Evolutionary conservation across 345 rosid species (phyloP).

Genomic region (Gossypium rotundifolium): DNA sequence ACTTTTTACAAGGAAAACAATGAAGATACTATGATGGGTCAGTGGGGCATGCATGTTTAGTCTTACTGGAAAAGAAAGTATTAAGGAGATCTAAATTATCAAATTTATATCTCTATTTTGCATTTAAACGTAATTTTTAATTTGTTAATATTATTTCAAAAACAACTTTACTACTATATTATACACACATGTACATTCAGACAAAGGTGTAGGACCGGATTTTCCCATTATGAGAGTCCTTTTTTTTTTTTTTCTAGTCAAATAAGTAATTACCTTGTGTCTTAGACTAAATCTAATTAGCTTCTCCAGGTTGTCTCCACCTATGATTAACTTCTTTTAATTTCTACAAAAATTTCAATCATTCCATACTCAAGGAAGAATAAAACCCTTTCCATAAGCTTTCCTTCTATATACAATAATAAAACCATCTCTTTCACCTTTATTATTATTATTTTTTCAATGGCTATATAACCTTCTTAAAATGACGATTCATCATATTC

Average conservation of each 20-base stretch:
- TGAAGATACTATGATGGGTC: too few species aligned
- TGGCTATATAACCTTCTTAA: slow-evolving; percentile 6
- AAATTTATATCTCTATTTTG: too few species aligned
- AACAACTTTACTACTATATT: slow-evolving; percentile 4
- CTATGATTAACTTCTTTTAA: slow-evolving; percentile 19
- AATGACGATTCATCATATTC: slow-evolving; percentile 15
- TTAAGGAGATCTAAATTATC: too few species aligned
- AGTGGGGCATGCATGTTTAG: too few species aligned
- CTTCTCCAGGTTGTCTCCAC: slow-evolving; percentile 32
- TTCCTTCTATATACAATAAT: slow-evolving; percentile 7
- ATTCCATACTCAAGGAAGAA: neutral
- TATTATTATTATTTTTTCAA: neutral
- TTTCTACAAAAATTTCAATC: neutral
- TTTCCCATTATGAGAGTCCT: slow-evolving; percentile 3
- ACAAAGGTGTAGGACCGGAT: slow-evolving; percentile 28
- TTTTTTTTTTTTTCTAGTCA: slow-evolving; percentile 9
- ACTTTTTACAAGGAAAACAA: too few species aligned
- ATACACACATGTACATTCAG: slow-evolving; percentile 10
- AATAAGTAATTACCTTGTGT: slow-evolving; percentile 10
- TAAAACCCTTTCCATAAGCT: neutral
- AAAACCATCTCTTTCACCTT: slow-evolving; percentile 17
- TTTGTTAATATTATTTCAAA: neutral
- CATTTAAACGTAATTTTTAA: neutral
- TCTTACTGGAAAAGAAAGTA: too few species aligned
- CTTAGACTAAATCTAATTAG: neutral